Conservation (phyloP, 2,329 filamentous ascomycete genomes). For the Venturia aucupariae region DNA sequence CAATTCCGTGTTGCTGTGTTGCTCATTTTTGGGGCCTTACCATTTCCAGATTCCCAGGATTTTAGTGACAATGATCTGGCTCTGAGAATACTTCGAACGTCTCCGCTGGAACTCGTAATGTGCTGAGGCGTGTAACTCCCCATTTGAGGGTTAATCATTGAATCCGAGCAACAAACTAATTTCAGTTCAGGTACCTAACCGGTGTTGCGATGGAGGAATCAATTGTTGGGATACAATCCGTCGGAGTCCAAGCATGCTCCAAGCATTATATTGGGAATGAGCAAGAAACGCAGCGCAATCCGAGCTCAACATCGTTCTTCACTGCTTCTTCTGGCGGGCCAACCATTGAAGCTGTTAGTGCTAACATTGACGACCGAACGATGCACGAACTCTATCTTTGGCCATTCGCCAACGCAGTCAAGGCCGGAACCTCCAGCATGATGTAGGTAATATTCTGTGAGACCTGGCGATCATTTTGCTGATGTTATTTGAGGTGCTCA, state of each 20-base stretch:
- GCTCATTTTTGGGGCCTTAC: too few species aligned
- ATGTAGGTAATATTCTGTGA: constrained; percentile 24
- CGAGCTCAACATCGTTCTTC: not conserved
- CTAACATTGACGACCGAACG: constrained; percentile 64
- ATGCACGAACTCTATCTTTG: constrained; percentile 69
- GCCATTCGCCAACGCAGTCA: constrained; percentile 67
- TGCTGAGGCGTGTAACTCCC: not conserved
- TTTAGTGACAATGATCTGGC: too few species aligned
- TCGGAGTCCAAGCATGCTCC: constrained; percentile 33
- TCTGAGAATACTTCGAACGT: not conserved
- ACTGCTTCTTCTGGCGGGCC: not conserved
- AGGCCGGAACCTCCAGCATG: constrained; percentile 50
- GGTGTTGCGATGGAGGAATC: constrained; percentile 35
- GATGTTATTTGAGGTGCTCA: constrained; percentile 28
- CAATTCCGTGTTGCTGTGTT: too few species aligned
- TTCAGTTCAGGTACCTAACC: constrained; percentile 21
- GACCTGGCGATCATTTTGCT: constrained; percentile 33
- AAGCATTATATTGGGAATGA: constrained; percentile 54
- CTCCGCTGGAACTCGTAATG: not conserved
- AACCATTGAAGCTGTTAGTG: constrained; percentile 46
- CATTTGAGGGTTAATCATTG: not conserved
- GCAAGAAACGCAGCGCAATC: constrained; percentile 31
- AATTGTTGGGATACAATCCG: constrained; percentile 36
- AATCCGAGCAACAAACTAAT: not conserved
- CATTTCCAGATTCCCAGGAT: too few species aligned